Percentiles rank a stretch among this genome's conserved stretches.
Evolutionary conservation across 2,329 filamentous ascomycete genomes (phyloP).

Genomic region (Aphanoascus verrucosus): DNA sequence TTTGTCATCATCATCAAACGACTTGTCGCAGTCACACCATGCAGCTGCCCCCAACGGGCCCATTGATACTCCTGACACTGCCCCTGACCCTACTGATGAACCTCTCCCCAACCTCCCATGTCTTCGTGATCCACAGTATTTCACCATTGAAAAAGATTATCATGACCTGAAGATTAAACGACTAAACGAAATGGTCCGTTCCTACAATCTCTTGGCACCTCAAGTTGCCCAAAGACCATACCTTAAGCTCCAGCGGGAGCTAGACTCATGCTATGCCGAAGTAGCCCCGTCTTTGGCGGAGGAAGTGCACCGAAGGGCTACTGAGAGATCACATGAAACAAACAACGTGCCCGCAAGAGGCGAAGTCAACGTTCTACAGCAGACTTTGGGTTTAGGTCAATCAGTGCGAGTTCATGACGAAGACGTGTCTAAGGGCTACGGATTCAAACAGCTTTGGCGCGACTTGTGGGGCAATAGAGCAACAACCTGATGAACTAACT

Average conservation of each 20-base stretch:
- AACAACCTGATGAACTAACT: neutral
- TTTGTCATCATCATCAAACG: neutral
- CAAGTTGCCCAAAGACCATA: slow-evolving; percentile 89
- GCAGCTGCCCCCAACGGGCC: neutral
- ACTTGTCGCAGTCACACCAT: neutral
- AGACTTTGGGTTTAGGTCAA: slow-evolving; percentile 43
- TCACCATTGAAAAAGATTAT: slow-evolving; percentile 61
- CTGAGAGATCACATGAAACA: slow-evolving; percentile 26
- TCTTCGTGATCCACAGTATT: slow-evolving; percentile 71
- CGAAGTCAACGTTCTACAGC: slow-evolving; percentile 47
- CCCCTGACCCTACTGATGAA: slow-evolving; percentile 11
- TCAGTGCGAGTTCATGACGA: slow-evolving; percentile 61
- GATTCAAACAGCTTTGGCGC: slow-evolving; percentile 78
- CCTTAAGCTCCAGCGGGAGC: slow-evolving; percentile 70
- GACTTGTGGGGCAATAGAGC: slow-evolving; percentile 51
- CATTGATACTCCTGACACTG: neutral
- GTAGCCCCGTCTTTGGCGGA: slow-evolving; percentile 65
- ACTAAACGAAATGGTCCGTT: slow-evolving; percentile 68
- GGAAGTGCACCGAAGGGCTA: slow-evolving; percentile 61
- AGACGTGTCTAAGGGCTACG: slow-evolving; percentile 59
- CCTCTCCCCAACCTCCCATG: slow-evolving; percentile 42
- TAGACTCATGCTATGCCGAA: slow-evolving; percentile 71
- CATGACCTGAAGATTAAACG: slow-evolving; percentile 63
- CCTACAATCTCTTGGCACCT: slow-evolving; percentile 92
- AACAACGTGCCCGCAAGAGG: slow-evolving; percentile 30